These are phyloP conservation scores for Apodospora peruviana DNA, from an alignment of 495 filamentous ascomycete species.

Conservation along the genomic window DNA sequence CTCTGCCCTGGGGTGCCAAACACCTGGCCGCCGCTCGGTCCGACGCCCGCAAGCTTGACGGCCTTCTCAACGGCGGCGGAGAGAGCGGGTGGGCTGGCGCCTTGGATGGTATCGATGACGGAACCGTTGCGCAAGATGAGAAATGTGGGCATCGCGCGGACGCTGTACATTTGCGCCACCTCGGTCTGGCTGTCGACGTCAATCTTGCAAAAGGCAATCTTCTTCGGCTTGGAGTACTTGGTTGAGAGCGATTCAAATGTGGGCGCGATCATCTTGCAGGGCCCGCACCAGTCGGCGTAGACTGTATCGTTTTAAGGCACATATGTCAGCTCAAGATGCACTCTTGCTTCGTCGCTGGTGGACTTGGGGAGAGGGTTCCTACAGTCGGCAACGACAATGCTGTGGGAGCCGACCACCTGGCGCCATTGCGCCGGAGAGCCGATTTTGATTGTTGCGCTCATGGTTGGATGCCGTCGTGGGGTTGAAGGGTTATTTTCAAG, in stretches of 20 bases:
- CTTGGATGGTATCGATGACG: conserved; percentile 66
- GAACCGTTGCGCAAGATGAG: conserved; percentile 75
- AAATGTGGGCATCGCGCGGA: conserved; percentile 77
- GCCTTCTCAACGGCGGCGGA: conserved; percentile 73
- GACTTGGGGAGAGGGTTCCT: conserved; percentile 13
- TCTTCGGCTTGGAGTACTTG: conserved; percentile 46
- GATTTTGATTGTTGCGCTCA: conserved; percentile 30
- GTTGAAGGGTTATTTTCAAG: background rate
- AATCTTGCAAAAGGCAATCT: conserved; percentile 57
- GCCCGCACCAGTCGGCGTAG: conserved; percentile 66
- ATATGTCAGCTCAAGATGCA: background rate
- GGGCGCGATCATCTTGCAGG: conserved; percentile 67
- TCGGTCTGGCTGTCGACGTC: conserved; percentile 54
- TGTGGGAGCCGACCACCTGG: conserved; percentile 33
- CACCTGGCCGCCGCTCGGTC: conserved; percentile 36
- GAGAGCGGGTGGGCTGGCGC: conserved; percentile 71
- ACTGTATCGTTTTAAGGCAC: conserved; percentile 28
- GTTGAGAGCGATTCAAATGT: conserved; percentile 53
- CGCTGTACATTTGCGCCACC: conserved; percentile 48
- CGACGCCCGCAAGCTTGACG: conserved; percentile 48
- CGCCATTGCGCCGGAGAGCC: conserved; percentile 39
- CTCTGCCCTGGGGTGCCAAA: conserved; percentile 35
- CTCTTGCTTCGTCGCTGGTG: background rate
- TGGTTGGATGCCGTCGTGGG: conserved; percentile 4
- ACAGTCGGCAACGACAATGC: conserved; percentile 45